Evolutionary conservation across 2,329 filamentous ascomycete genomes (phyloP), one percentile per base, ranked within the genome.

Genomic region (Talaromyces sp.): DNA sequence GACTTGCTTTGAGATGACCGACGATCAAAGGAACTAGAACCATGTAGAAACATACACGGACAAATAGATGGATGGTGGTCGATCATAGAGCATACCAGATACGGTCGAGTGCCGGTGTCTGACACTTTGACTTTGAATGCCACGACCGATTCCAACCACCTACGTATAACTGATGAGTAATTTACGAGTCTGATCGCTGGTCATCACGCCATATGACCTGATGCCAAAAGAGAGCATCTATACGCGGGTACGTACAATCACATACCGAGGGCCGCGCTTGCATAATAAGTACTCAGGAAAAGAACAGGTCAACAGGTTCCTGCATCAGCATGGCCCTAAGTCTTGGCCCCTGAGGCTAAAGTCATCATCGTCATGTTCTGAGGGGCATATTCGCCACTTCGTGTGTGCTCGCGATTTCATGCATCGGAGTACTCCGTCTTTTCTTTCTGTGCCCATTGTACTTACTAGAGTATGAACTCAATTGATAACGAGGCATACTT

Each of bases 1-100:
- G 33, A 14, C n/a, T 24, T 24, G 9, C n/a, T 24, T 24, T 13
- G 39, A 43, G 37, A 31, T 59, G 56, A 59, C 56, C 19, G 56
- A 59, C 37, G 56, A 59, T 45, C 56, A 59, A 59, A 59, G 24
- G 39, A 59, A 59, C 56, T 43, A 43, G 56, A 52, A 58, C 56
- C 56, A n/a, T 59, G 56, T 31, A 43, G 13, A 58, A 14, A 16
- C 7, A 41, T 24, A 3, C n/a, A 41, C 24, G 24, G 13, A 48
- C 24, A 4, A 4, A 3, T 24, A 13, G 9, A 5, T 43, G 37
- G 9, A 22, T 19, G 37, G 39, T 59, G 37, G 56, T 59, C 56
- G 56, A 59, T 45, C 56, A 59, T 39, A 24, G 10, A 37, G 9
- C 33, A 33, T 33, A 19, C 47, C 22, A 11, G 27, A 35, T 54